These are phyloP conservation scores for Spatholobus suberectus DNA, from an alignment of 306 rosid species.

Conservation along the genomic window DNA sequence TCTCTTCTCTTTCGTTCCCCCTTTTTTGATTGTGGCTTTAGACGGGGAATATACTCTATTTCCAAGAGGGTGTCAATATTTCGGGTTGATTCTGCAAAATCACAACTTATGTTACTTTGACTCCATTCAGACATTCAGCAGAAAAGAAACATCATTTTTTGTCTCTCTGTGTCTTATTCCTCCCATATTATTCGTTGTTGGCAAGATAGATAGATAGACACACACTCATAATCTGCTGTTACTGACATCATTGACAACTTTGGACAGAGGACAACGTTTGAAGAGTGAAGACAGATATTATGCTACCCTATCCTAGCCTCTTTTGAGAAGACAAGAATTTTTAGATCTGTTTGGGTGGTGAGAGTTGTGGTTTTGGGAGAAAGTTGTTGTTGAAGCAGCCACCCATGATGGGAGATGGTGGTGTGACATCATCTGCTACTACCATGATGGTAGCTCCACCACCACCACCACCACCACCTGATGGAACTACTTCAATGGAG, in stretches of 20 bases:
- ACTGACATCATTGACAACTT: constrained; percentile 41
- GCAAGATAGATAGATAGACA: neutral
- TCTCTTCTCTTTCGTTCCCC: constrained; percentile 21
- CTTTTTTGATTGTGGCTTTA: constrained; percentile 17
- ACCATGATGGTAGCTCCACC: constrained; percentile 62
- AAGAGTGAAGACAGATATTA: constrained; percentile 23
- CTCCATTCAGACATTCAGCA: neutral
- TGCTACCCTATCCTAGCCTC: neutral
- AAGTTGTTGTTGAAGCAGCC: constrained; percentile 7
- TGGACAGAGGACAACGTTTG: constrained; percentile 42
- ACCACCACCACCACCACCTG: constrained; percentile 53
- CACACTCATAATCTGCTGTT: neutral
- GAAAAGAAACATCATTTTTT: constrained; percentile 39
- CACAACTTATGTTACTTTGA: constrained; percentile 37
- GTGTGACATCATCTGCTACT: constrained; percentile 62
- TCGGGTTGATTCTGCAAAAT: constrained; percentile 24
- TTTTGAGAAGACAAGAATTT: constrained; percentile 18
- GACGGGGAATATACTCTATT: constrained; percentile 32
- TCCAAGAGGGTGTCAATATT: neutral
- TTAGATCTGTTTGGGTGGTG: constrained; percentile 46
- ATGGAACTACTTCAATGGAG: constrained; percentile 68
- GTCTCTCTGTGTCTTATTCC: constrained; percentile 25
- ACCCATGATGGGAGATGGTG: constrained; percentile 69
- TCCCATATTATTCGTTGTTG: constrained; percentile 18
- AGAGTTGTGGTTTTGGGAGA: constrained; percentile 31